Evolutionary conservation across 192 early-diverging fungal species (phyloP).

Genomic region (Cetraspora pellucida): DNA sequence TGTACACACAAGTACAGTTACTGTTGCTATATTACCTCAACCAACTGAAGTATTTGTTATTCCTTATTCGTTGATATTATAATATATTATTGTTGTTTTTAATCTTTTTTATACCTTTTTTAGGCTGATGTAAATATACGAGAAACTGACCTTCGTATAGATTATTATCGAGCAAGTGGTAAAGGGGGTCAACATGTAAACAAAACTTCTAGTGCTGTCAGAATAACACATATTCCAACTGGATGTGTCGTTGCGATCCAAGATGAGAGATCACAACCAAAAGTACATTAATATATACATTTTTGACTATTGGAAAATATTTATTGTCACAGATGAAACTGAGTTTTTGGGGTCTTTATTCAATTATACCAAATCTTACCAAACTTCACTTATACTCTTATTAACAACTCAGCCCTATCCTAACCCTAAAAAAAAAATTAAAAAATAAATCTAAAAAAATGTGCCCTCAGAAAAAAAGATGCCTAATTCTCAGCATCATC

Average conservation of each 20-base stretch:
- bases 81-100: neutral
- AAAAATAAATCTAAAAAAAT: too few species aligned
- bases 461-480: too few species aligned
- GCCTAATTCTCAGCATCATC: too few species aligned
- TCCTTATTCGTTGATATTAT: neutral
- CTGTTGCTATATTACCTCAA: slow-evolving; percentile 77
- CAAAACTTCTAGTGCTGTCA: slow-evolving; percentile 91
- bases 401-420: too few species aligned
- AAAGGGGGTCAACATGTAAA: slow-evolving; percentile 96
- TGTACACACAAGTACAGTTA: slow-evolving; percentile 77
- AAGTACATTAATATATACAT: slow-evolving; percentile 34
- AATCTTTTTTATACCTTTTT: neutral
- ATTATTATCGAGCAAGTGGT: slow-evolving; percentile 75
- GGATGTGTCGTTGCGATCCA: slow-evolving; percentile 87
- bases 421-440: neutral
- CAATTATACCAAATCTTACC: too few species aligned
- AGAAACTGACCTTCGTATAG: slow-evolving; percentile 69
- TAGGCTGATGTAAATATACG: slow-evolving; percentile 67
- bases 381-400: too few species aligned
- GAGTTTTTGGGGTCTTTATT: too few species aligned
- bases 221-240: slow-evolving; percentile 91
- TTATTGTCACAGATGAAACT: neutral
- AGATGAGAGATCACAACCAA: slow-evolving; percentile 91
- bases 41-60: slow-evolving; percentile 56
- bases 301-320: neutral